These are phyloP conservation scores for Salix koriyanagi DNA, from an alignment of 345 rosid species.

Conservation along the genomic window DNA sequence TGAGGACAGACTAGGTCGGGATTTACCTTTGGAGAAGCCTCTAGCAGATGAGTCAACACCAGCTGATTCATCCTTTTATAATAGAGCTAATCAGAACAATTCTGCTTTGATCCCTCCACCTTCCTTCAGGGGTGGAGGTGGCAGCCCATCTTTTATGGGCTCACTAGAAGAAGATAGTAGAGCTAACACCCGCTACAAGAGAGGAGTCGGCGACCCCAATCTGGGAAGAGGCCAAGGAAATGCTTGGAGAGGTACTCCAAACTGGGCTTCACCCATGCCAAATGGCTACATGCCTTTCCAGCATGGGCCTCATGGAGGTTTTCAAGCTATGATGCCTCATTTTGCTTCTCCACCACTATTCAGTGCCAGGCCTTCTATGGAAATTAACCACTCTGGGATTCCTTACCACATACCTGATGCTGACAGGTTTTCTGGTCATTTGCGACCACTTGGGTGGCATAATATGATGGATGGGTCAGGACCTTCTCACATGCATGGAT, in stretches of 20 bases:
- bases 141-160: slow-evolving; percentile 63
- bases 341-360: slow-evolving; percentile 71
- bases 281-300: slow-evolving; percentile 88
- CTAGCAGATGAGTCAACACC: slow-evolving; percentile 55
- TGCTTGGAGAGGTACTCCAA: slow-evolving; percentile 83
- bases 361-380: slow-evolving; percentile 78
- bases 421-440: slow-evolving; percentile 74
- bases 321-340: slow-evolving; percentile 69
- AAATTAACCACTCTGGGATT: slow-evolving; percentile 68
- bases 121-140: slow-evolving; percentile 55
- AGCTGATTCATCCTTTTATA: slow-evolving; percentile 53
- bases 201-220: slow-evolving; percentile 64
- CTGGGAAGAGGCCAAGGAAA: slow-evolving; percentile 80
- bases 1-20: slow-evolving; percentile 55
- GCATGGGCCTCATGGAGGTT: slow-evolving; percentile 80
- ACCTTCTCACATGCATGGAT: slow-evolving; percentile 78
- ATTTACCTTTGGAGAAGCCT: slow-evolving; percentile 48
- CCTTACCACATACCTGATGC: slow-evolving; percentile 75
- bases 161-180: slow-evolving; percentile 69
- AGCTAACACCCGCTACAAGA: slow-evolving; percentile 49
- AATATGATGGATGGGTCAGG: slow-evolving; percentile 80
- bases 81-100: slow-evolving; percentile 48
- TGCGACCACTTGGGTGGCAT: slow-evolving; percentile 94
- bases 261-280: slow-evolving; percentile 72
- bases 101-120: slow-evolving; percentile 55